Conservation (phyloP, 352 stramenopile species). For the Lagenidium sp. region DNA sequence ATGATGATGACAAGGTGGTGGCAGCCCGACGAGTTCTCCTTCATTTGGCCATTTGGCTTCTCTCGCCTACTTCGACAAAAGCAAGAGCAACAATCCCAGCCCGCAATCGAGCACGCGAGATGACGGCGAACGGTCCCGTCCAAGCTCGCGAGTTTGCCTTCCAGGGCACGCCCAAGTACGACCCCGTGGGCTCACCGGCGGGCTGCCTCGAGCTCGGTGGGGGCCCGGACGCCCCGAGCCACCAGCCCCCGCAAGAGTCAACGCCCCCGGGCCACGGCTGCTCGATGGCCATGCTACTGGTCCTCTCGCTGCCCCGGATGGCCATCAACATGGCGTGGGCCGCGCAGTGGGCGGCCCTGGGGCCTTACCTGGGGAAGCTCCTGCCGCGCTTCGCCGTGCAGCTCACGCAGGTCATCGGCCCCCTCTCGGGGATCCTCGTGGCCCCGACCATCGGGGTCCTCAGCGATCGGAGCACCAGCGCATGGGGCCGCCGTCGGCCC, state of each 20-base stretch:
- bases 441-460: slow-evolving; percentile 57
- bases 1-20: too few species aligned
- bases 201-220: background rate
- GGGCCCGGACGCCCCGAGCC: background rate
- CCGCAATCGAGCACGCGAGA: slow-evolving; percentile 6
- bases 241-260: background rate
- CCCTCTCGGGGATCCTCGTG: slow-evolving; percentile 59
- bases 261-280: slow-evolving; percentile 16
- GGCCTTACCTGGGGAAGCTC: slow-evolving; percentile 62
- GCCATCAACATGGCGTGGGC: slow-evolving; percentile 76
- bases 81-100: background rate
- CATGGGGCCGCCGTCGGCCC: slow-evolving; percentile 53
- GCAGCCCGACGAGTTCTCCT: too few species aligned
- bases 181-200: slow-evolving; percentile 17
- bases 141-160: slow-evolving; percentile 16
- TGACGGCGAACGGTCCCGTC: too few species aligned
- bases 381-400: slow-evolving; percentile 58
- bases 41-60: too few species aligned
- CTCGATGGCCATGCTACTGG: slow-evolving; percentile 56
- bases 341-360: slow-evolving; percentile 63
- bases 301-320: slow-evolving; percentile 61
- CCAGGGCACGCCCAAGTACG: slow-evolving; percentile 35
- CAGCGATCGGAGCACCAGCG: slow-evolving; percentile 39
- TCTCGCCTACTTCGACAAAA: too few species aligned
- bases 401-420: slow-evolving; percentile 63